phyloP scores from a whole-genome alignment of 2,329 filamentous ascomycete genomes.

The Cladophialophora chaetospira region DNA sequence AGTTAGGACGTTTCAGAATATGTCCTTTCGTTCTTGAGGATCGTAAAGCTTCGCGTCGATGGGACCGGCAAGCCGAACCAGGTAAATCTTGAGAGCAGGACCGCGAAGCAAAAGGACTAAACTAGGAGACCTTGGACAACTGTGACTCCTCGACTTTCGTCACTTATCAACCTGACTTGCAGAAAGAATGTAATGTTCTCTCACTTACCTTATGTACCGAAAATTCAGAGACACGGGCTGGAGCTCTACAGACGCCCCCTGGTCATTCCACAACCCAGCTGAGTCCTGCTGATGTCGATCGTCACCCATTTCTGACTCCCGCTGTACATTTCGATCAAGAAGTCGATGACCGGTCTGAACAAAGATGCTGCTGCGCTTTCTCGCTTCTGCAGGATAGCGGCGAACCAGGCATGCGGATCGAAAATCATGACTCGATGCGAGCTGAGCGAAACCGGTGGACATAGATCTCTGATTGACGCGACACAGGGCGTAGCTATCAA shows the following conservation, averaged over 20 bases:
- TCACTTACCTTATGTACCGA: constrained; percentile 4
- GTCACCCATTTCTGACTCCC: background rate
- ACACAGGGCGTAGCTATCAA: too few species aligned
- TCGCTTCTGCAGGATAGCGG: too few species aligned
- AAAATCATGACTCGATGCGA: background rate
- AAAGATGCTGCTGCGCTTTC: too few species aligned
- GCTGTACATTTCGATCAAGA: background rate
- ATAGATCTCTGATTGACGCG: background rate
- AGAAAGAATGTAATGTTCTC: background rate
- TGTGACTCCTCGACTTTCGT: background rate
- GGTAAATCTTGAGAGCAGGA: too few species aligned
- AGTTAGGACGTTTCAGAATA: too few species aligned
- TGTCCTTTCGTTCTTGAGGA: too few species aligned
- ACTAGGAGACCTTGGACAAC: background rate
- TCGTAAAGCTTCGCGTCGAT: too few species aligned
- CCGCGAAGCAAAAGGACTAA: background rate
- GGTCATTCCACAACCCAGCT: background rate
- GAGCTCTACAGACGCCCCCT: background rate
- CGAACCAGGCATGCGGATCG: background rate
- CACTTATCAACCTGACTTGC: background rate
- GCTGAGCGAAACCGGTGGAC: background rate
- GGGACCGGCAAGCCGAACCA: too few species aligned
- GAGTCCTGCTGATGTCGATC: constrained; percentile 1
- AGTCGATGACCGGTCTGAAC: too few species aligned
- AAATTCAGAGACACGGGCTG: background rate